phyloP scores from a whole-genome alignment of 2,329 filamentous ascomycete species.

The Biscogniauxia mediterranea region DNA sequence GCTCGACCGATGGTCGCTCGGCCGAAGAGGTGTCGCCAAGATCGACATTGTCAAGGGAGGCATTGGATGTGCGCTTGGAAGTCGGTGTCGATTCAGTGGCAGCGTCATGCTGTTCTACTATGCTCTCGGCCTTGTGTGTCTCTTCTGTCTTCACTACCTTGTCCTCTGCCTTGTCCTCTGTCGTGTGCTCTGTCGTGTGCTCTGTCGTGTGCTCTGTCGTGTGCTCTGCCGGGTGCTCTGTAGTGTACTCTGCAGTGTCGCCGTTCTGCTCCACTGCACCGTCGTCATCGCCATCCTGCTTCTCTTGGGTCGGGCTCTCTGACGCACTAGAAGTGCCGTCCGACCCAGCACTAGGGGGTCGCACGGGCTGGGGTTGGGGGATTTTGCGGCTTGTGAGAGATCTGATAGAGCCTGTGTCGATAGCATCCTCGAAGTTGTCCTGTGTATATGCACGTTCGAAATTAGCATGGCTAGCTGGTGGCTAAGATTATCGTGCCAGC shows the following conservation, averaged over 20 bases:
- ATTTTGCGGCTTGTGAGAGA: slow-evolving; percentile 57
- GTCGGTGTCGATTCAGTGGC: slow-evolving; percentile 36
- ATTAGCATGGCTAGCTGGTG: slow-evolving; percentile 13
- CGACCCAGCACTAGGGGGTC: slow-evolving; percentile 28
- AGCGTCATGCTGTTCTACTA: slow-evolving; percentile 2
- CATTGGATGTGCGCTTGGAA: slow-evolving; percentile 46
- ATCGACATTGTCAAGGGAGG: slow-evolving; percentile 60
- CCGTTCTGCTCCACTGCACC: slow-evolving; percentile 16
- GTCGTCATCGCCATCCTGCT: slow-evolving; percentile 20
- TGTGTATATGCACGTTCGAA: slow-evolving; percentile 32
- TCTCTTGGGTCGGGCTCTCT: slow-evolving; percentile 22
- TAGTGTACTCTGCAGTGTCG: background rate
- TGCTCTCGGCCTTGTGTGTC: background rate
- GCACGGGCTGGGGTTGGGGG: slow-evolving; percentile 35
- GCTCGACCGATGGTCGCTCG: slow-evolving; percentile 3
- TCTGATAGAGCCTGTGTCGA: slow-evolving; percentile 62
- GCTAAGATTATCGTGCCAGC: slow-evolving; percentile 1
- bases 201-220: slow-evolving; percentile 13
- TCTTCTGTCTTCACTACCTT: background rate
- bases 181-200: no score
- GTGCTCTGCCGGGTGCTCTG: slow-evolving; percentile 13
- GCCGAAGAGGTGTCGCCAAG: slow-evolving; percentile 57
- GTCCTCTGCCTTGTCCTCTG: background rate
- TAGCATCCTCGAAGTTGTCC: slow-evolving; percentile 83
- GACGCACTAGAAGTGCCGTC: slow-evolving; percentile 17